Evolutionary conservation across 2,329 filamentous ascomycete species (phyloP).

Genomic region (Xylaria sp.): DNA sequence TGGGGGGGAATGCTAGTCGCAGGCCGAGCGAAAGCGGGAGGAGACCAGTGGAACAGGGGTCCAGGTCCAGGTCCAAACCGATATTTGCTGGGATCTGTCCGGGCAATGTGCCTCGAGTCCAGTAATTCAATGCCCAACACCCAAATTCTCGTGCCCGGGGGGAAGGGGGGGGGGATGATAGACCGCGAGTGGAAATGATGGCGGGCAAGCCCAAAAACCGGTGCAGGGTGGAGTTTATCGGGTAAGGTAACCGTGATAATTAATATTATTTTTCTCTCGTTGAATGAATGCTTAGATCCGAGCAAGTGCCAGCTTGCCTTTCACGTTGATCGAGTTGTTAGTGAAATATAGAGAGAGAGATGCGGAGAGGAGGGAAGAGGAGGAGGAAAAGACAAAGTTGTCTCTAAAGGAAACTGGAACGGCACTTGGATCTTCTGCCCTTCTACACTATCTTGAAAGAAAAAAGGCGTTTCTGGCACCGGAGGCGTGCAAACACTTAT

Average conservation of each 20-base stretch:
- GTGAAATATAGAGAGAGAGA: slow-evolving; percentile 38
- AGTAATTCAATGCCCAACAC: slow-evolving; percentile 36
- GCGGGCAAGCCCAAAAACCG: slow-evolving; percentile 29
- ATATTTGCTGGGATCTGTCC: slow-evolving; percentile 37
- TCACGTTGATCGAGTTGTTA: slow-evolving; percentile 40
- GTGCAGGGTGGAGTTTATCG: slow-evolving; percentile 23
- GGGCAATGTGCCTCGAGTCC: slow-evolving; percentile 37
- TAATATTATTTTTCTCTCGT: slow-evolving; percentile 46
- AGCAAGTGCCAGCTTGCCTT: slow-evolving; percentile 65
- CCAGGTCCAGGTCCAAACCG: slow-evolving; percentile 41
- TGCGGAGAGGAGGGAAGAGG: slow-evolving; percentile 40
- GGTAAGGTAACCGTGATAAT: slow-evolving; percentile 40
- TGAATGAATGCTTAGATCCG: slow-evolving; percentile 54
- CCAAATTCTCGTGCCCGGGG: slow-evolving; percentile 33
- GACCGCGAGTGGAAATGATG: slow-evolving; percentile 31
- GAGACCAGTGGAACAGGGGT: slow-evolving; percentile 38
- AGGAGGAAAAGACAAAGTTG: slow-evolving; percentile 41
- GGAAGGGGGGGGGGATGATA: slow-evolving; percentile 28
- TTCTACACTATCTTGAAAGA: slow-evolving; percentile 48
- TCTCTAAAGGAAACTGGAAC: slow-evolving; percentile 47
- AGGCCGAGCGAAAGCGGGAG: slow-evolving; percentile 49
- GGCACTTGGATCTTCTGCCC: slow-evolving; percentile 54
- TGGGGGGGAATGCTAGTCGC: slow-evolving; percentile 36
- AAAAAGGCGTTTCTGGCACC: slow-evolving; percentile 44
- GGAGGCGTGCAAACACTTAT: slow-evolving; percentile 59